Conservation (phyloP, 2,329 filamentous ascomycete genomes). For the Colletotrichum endophyticum region DNA sequence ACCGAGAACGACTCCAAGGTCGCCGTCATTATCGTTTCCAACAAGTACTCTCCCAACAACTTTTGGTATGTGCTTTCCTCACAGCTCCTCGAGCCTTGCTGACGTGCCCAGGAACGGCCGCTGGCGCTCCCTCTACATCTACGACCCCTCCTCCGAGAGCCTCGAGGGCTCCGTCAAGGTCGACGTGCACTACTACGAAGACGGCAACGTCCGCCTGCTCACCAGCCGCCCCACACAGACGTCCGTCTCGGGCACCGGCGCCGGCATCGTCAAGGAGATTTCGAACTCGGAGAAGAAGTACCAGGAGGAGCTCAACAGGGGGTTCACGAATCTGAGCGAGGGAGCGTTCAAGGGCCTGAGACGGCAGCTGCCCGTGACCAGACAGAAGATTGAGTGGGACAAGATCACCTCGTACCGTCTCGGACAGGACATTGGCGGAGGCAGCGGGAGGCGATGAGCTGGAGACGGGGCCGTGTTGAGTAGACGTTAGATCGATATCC, state of each 20-base stretch:
- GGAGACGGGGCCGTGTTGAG: not conserved
- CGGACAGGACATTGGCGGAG: constrained; percentile 79
- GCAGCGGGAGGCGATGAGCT: constrained; percentile 58
- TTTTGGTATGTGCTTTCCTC: constrained; percentile 72
- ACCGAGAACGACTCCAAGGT: constrained; percentile 76
- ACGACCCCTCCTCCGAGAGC: constrained; percentile 69
- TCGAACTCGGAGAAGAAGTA: constrained; percentile 86
- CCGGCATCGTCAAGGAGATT: constrained; percentile 79
- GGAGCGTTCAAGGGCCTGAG: constrained; percentile 93
- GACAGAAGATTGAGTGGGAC: constrained; percentile 99
- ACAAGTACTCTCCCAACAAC: constrained; percentile 98
- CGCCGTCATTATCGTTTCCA: constrained; percentile 85
- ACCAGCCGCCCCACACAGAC: constrained; percentile 79
- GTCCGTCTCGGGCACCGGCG: constrained; percentile 65
- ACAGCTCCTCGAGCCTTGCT: constrained; percentile 9
- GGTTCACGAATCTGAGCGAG: constrained; percentile 87
- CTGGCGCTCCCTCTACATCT: constrained; percentile 89
- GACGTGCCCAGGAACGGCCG: constrained; percentile 78
- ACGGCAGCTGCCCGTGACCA: constrained; percentile 91
- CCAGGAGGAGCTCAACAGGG: constrained; percentile 93
- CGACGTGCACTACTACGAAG: constrained; percentile 99
- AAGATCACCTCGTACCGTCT: constrained; percentile 93
- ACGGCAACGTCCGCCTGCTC: constrained; percentile 92
- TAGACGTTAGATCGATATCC: not conserved
- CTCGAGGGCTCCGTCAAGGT: constrained; percentile 86